Conservation (phyloP, 1,284 basidiomycete species). For the Boletus albobrunnescens region DNA sequence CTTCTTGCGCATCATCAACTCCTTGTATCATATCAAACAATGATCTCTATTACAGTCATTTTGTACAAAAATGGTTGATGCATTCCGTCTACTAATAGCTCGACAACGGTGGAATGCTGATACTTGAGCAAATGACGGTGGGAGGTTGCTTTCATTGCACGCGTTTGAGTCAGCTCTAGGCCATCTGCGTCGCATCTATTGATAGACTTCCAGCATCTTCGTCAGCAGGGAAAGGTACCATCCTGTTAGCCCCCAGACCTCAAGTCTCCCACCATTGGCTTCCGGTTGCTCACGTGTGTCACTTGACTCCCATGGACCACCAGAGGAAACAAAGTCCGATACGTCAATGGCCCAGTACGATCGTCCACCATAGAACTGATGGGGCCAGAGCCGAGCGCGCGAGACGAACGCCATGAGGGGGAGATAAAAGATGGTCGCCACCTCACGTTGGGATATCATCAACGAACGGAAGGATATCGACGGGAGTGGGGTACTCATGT, state of each 20-base stretch:
- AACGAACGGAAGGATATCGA: constrained; percentile 56
- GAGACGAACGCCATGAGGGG: constrained; percentile 52
- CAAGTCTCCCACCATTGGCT: constrained; percentile 41
- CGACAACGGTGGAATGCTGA: not conserved
- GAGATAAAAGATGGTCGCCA: constrained; percentile 66
- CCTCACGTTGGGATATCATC: constrained; percentile 56
- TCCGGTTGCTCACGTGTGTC: constrained; percentile 31
- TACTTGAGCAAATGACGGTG: not conserved
- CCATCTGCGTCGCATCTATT: constrained; percentile 1
- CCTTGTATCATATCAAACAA: constrained; percentile 26
- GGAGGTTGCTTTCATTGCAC: not conserved
- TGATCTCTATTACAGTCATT: constrained; percentile 2
- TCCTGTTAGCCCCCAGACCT: constrained; percentile 79
- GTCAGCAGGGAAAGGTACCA: constrained; percentile 67
- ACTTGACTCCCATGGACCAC: constrained; percentile 16
- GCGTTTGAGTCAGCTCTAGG: not conserved
- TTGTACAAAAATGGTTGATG: not conserved
- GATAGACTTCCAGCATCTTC: constrained; percentile 25
- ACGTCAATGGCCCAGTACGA: constrained; percentile 71
- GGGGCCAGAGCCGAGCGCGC: constrained; percentile 44
- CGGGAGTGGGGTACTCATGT: constrained; percentile 48
- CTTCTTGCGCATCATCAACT: constrained; percentile 21
- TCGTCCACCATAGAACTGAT: constrained; percentile 52
- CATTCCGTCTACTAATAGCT: not conserved
- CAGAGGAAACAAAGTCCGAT: constrained; percentile 50